A percentile compares a stretch with the other conserved stretches of the same genome.
Conservation (phyloP, 2,329 filamentous ascomycete species). For the Trichoderma koningiopsis region DNA sequence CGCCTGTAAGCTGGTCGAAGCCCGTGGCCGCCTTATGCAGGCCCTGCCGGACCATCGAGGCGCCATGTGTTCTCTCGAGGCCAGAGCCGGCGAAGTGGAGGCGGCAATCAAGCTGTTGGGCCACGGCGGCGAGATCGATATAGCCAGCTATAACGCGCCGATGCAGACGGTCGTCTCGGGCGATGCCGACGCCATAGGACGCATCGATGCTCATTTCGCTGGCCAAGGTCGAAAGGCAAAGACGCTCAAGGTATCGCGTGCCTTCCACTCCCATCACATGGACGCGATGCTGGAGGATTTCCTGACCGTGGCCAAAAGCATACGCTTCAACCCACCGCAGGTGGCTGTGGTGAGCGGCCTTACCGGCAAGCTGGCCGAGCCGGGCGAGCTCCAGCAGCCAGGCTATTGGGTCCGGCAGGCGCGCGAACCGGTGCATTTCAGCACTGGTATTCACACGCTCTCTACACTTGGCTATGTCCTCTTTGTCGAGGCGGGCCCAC, state of each 20-base stretch:
- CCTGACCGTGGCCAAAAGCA: slow-evolving; percentile 46
- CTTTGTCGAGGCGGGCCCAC: no score
- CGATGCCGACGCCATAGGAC: slow-evolving; percentile 45
- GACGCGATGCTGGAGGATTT: slow-evolving; percentile 59
- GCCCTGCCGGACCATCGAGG: no score
- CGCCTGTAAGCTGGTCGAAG: slow-evolving; percentile 25
- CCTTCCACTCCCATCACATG: slow-evolving; percentile 56
- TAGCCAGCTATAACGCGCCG: slow-evolving; percentile 74
- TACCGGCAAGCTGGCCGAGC: slow-evolving; percentile 1
- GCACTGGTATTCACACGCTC: no score
- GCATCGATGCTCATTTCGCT: no score
- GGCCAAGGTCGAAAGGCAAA: slow-evolving; percentile 41
- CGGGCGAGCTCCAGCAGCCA: no score
- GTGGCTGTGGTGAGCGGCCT: slow-evolving; percentile 32
- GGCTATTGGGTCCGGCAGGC: no score
- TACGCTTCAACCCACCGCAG: slow-evolving; percentile 28
- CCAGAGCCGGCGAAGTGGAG: slow-evolving; percentile 33
- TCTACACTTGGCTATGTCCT: no score
- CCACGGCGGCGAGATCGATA: slow-evolving; percentile 43
- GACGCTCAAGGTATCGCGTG: slow-evolving; percentile 49
- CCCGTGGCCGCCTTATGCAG: no score
- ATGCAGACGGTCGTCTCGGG: slow-evolving; percentile 70
- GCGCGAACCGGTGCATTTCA: no score
- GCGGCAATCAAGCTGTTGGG: slow-evolving; percentile 42
- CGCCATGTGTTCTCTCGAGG: no score